Conservation (phyloP, 2,329 filamentous ascomycete species). For the Fusarium brachygibbosum region DNA sequence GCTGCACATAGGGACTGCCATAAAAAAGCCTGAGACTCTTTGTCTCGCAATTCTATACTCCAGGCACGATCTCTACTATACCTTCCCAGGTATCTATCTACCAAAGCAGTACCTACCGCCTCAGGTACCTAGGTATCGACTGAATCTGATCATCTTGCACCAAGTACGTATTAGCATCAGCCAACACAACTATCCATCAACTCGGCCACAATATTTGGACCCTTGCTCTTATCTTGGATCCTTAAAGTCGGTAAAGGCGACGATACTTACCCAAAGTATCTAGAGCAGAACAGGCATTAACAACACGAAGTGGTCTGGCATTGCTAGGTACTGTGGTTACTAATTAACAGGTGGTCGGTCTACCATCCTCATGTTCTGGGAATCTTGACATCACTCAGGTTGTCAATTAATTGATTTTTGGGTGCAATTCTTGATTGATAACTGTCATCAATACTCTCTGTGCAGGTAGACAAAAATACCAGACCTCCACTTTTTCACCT, state of each 20-base stretch:
- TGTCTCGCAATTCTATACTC: not conserved
- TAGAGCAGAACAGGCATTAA: not conserved
- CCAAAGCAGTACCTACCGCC: no score
- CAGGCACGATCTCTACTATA: not conserved
- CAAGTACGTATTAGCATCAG: not conserved
- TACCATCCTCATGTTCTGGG: not conserved
- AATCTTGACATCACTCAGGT: not conserved
- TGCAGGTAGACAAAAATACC: not conserved
- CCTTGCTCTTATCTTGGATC: conserved; percentile 3
- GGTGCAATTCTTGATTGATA: not conserved
- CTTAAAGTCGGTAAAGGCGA: conserved; percentile 16
- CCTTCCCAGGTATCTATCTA: no score
- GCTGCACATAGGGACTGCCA: conserved; percentile 5
- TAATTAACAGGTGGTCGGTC: conserved; percentile 15
- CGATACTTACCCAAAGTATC: not conserved
- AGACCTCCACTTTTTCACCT: not conserved
- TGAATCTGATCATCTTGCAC: not conserved
- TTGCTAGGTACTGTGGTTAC: not conserved
- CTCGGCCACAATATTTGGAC: not conserved
- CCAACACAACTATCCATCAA: not conserved
- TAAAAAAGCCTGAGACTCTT: conserved; percentile 18
- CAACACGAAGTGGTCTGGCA: not conserved
- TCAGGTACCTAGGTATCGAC: not conserved
- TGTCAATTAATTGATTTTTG: no score
- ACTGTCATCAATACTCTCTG: not conserved